Evolutionary conservation across 2,329 filamentous ascomycete genomes (phyloP).

Genomic region (Cladosporium sp.): DNA sequence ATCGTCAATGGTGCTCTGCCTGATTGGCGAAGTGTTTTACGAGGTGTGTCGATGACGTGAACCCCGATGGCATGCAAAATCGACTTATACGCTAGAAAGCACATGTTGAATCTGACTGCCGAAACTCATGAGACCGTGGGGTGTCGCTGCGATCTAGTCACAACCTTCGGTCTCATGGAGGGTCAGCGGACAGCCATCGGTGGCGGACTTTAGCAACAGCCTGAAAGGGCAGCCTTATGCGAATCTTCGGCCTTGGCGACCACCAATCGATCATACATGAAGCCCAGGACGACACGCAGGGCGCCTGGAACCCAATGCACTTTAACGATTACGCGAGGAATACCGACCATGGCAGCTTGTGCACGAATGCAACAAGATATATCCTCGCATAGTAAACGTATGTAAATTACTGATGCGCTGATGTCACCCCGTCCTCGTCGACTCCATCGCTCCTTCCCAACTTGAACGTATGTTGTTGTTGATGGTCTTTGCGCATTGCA

Average conservation of each 20-base stretch:
- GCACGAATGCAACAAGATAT: background rate
- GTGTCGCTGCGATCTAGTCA: background rate
- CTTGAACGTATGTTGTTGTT: background rate
- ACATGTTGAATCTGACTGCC: background rate
- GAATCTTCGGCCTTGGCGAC: background rate
- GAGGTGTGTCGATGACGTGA: background rate
- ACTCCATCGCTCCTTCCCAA: constrained; percentile 5
- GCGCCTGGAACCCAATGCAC: background rate
- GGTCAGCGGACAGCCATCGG: background rate
- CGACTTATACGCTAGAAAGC: background rate
- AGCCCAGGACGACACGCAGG: background rate
- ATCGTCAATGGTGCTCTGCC: background rate
- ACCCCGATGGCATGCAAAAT: background rate
- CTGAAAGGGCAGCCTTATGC: background rate
- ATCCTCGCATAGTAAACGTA: background rate
- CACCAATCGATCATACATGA: background rate
- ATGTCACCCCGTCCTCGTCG: background rate
- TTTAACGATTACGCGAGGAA: background rate
- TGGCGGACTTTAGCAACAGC: background rate
- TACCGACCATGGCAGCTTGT: background rate
- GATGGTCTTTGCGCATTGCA: background rate
- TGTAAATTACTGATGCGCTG: background rate
- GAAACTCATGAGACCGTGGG: background rate
- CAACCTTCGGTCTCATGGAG: background rate
- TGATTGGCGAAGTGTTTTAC: background rate